Percentiles rank a stretch among this genome's conserved stretches.
Evolutionary conservation across 129 eudicot genomes (phyloP).

Genomic region (Artemisia tridentata): DNA sequence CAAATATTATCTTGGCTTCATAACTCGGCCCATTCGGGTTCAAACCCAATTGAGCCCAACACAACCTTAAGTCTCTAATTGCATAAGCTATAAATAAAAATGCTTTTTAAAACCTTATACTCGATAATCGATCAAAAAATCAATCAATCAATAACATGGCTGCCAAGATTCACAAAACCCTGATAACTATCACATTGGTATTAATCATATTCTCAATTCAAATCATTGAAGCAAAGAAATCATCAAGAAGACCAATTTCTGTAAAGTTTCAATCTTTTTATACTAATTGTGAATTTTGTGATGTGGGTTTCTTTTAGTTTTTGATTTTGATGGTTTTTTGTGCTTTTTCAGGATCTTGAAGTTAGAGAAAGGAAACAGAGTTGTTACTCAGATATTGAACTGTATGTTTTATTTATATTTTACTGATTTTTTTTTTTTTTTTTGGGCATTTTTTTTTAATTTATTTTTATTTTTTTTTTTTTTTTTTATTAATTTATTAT

Average conservation of each 20-base stretch:
- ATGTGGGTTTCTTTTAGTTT: neutral
- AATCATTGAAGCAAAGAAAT: conserved; percentile 50
- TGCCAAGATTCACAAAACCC: conserved; percentile 28
- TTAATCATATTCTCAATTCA: conserved; percentile 27
- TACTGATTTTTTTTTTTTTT: no score
- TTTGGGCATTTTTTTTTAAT: no score
- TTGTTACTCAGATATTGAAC: conserved; percentile 74
- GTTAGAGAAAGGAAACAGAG: conserved; percentile 54
- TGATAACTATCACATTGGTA: conserved; percentile 23
- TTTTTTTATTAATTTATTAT: no score
- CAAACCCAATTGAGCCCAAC: no score
- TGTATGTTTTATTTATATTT: conserved; percentile 51
- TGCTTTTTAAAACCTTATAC: no score
- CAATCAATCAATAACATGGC: neutral
- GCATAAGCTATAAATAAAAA: no score
- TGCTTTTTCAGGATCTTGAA: conserved; percentile 53
- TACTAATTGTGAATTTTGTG: neutral
- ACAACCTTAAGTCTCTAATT: no score
- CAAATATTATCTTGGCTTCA: no score
- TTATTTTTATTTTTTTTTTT: neutral
- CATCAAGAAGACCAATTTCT: conserved; percentile 68
- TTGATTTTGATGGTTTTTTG: neutral
- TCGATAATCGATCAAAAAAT: conserved; percentile 7
- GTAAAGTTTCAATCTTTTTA: conserved; percentile 34
- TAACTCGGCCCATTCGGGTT: no score